Evolutionary conservation across 345 rosid species (phyloP).

Genomic region (Abelmoschus esculentus): DNA sequence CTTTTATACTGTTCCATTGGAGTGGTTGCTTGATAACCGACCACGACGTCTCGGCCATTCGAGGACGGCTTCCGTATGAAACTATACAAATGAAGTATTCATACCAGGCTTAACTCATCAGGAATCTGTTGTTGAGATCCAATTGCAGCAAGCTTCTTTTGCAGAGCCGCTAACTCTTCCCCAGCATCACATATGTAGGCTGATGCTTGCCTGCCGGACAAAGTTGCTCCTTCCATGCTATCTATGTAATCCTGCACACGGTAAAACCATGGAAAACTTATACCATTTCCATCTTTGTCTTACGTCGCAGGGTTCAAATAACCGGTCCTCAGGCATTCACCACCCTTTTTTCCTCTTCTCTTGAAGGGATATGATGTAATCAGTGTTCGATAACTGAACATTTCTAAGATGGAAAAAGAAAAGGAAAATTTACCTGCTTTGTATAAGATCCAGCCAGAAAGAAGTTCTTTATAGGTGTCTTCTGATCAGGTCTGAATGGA

Average conservation of each 20-base stretch:
- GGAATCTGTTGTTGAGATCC: constrained; percentile 27
- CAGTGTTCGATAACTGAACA: neutral
- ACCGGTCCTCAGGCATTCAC: too few relatives aligned
- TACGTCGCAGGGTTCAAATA: too few relatives aligned
- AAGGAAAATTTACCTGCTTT: constrained; percentile 55
- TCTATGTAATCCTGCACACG: constrained; percentile 83
- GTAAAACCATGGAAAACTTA: neutral
- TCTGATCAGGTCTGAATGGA: constrained; percentile 96
- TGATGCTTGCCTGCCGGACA: constrained; percentile 90
- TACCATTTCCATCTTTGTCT: neutral
- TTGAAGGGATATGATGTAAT: too few relatives aligned
- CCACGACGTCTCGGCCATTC: too few relatives aligned
- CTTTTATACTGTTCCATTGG: neutral
- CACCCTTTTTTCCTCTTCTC: too few relatives aligned
- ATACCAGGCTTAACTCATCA: constrained; percentile 70
- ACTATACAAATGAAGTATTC: constrained; percentile 5
- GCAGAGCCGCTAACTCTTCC: constrained; percentile 62
- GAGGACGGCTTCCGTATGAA: neutral
- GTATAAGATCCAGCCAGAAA: constrained; percentile 94
- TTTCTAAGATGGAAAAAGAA: neutral
- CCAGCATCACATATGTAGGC: constrained; percentile 81
- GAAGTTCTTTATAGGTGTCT: constrained; percentile 82
- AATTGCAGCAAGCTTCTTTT: constrained; percentile 41
- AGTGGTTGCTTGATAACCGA: too few relatives aligned
- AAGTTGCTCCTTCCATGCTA: constrained; percentile 97